Evolutionary conservation across 495 filamentous ascomycete species (phyloP).

Genomic region (Poronia punctata): DNA sequence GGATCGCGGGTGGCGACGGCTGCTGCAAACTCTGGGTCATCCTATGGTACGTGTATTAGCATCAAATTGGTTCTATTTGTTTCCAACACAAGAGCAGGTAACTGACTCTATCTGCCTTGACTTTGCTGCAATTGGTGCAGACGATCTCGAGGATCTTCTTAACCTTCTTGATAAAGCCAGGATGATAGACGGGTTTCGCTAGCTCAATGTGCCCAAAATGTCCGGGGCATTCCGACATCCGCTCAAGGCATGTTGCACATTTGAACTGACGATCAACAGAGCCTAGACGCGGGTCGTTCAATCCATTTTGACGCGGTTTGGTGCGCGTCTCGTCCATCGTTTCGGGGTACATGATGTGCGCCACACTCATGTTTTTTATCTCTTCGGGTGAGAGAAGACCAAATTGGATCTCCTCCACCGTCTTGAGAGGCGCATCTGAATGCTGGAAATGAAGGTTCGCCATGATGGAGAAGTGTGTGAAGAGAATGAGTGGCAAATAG

Average conservation of each 20-base stretch:
- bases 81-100: slow-evolving; percentile 39
- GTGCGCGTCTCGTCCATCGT: slow-evolving; percentile 95
- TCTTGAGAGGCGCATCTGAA: slow-evolving; percentile 91
- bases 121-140: slow-evolving; percentile 96
- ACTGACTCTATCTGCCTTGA: slow-evolving; percentile 93
- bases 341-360: slow-evolving; percentile 88
- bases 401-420: slow-evolving; percentile 97
- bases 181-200: slow-evolving; percentile 89
- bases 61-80: slow-evolving; percentile 40
- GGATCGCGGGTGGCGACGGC: slow-evolving; percentile 80
- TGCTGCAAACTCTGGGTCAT: slow-evolving; percentile 71
- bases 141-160: slow-evolving; percentile 98
- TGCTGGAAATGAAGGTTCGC: slow-evolving; percentile 86
- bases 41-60: slow-evolving; percentile 65
- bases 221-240: slow-evolving; percentile 89
- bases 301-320: slow-evolving; percentile 75
- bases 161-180: slow-evolving; percentile 91
- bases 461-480: slow-evolving; percentile 52
- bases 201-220: slow-evolving; percentile 98
- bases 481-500: slow-evolving; percentile 14
- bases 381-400: slow-evolving; percentile 94
- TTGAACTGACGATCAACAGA: slow-evolving; percentile 91
- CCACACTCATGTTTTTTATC: slow-evolving; percentile 95
- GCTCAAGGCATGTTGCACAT: slow-evolving; percentile 90
- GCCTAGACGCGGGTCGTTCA: slow-evolving; percentile 90